Evolutionary conservation across 1,139 yeast genomes (phyloP).

Genomic region (Sugiyamaella paludigena): DNA sequence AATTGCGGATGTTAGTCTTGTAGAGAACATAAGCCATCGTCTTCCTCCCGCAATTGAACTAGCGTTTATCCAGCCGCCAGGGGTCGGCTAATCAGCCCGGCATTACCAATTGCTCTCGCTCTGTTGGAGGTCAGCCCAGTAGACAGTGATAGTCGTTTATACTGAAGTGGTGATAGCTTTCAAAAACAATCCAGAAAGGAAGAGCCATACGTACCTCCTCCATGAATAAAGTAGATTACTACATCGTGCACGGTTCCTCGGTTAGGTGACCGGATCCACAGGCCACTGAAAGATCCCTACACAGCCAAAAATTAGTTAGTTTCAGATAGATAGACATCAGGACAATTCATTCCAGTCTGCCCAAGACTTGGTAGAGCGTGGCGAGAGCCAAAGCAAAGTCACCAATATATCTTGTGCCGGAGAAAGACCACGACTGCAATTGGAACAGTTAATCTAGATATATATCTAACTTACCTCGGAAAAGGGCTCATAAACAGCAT

Average conservation of each 20-base stretch:
- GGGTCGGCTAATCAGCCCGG: not conserved
- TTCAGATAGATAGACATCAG: not conserved
- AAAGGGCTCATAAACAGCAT: conserved; percentile 20
- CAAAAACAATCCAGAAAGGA: too few relatives aligned
- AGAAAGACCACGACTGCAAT: too few relatives aligned
- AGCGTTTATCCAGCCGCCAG: too few relatives aligned
- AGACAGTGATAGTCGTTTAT: too few relatives aligned
- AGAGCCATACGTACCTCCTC: conserved; percentile 31
- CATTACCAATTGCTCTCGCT: not conserved
- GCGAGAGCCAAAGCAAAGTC: too few relatives aligned
- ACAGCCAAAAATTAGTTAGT: not conserved
- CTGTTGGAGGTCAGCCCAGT: too few relatives aligned
- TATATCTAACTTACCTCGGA: conserved; percentile 15
- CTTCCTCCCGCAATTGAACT: not conserved
- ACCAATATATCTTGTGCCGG: too few relatives aligned
- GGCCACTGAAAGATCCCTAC: conserved; percentile 32
- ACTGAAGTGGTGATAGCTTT: not conserved
- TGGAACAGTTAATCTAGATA: too few relatives aligned
- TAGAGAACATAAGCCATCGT: not conserved
- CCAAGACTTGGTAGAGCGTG: too few relatives aligned
- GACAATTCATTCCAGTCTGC: not conserved
- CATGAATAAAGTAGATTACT: conserved; percentile 41
- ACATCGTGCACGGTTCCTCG: conserved; percentile 37
- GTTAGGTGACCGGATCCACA: conserved; percentile 39
- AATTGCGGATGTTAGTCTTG: conserved; percentile 19